Conservation (phyloP, 2,329 filamentous ascomycete species). For the Paradendryphiella salina region DNA sequence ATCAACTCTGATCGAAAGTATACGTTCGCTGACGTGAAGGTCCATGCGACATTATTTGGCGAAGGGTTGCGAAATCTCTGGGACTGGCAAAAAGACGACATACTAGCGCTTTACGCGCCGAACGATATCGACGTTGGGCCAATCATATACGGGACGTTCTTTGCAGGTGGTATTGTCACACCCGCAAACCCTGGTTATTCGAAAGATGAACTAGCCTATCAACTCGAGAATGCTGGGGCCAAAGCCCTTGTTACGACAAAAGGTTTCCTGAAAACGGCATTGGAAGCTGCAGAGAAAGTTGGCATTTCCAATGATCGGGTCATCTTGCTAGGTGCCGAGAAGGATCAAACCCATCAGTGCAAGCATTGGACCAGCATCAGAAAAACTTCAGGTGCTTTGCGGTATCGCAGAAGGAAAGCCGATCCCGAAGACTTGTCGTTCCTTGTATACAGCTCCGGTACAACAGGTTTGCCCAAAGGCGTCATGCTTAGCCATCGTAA, state of each 20-base stretch:
- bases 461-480: constrained; percentile 52
- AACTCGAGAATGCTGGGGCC: constrained; percentile 75
- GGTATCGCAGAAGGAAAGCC: constrained; percentile 61
- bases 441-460: constrained; percentile 61
- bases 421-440: constrained; percentile 76
- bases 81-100: constrained; percentile 80
- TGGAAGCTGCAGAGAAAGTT: constrained; percentile 67
- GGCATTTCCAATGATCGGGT: constrained; percentile 72
- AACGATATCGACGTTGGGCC: constrained; percentile 82
- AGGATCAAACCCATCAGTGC: constrained; percentile 60
- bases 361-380: constrained; percentile 74
- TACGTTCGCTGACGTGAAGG: constrained; percentile 68
- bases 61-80: constrained; percentile 72
- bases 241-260: constrained; percentile 75
- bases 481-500: constrained; percentile 52
- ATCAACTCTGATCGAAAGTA: constrained; percentile 51
- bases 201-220: constrained; percentile 76
- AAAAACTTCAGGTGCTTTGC: constrained; percentile 62
- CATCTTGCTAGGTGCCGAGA: constrained; percentile 71
- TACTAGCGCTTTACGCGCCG: constrained; percentile 77
- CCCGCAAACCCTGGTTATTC: constrained; percentile 88
- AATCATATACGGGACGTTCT: constrained; percentile 74
- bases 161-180: constrained; percentile 77
- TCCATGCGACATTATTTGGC: constrained; percentile 71
- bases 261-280: constrained; percentile 64